A percentile compares a stretch with the other conserved stretches of the same genome.
phyloP scores from a whole-genome alignment of 345 rosid species.

The Acer saccharum region DNA sequence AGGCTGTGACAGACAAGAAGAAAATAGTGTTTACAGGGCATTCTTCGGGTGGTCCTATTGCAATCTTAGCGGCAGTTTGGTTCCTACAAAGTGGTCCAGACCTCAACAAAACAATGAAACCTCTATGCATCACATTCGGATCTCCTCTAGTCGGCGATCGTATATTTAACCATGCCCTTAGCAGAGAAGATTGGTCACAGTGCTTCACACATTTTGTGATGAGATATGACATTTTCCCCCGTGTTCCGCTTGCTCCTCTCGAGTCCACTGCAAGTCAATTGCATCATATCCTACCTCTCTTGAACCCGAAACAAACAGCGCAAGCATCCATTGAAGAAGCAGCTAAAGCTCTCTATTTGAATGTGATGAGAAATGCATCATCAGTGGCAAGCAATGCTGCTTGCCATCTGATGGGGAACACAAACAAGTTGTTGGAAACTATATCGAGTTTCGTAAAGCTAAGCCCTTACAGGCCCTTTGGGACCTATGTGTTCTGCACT shows the following conservation, averaged over 20 bases:
- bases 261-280: conserved; percentile 34
- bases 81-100: conserved; percentile 38
- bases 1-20: conserved; percentile 34
- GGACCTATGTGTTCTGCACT: conserved; percentile 65
- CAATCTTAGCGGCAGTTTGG: conserved; percentile 71
- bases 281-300: conserved; percentile 29
- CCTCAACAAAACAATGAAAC: background rate
- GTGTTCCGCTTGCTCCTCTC: conserved; percentile 58
- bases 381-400: conserved; percentile 60
- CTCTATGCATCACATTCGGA: conserved; percentile 76
- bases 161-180: conserved; percentile 63
- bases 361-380: conserved; percentile 59
- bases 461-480: conserved; percentile 83
- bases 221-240: conserved; percentile 71
- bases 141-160: conserved; percentile 76
- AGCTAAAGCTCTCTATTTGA: conserved; percentile 31
- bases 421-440: conserved; percentile 61
- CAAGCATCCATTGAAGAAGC: conserved; percentile 16
- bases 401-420: conserved; percentile 64
- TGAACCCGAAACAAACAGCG: conserved; percentile 23
- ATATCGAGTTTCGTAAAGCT: conserved; percentile 54
- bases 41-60: conserved; percentile 77
- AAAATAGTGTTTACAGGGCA: conserved; percentile 81
- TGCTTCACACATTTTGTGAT: conserved; percentile 62
- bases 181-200: conserved; percentile 69